phyloP scores from a whole-genome alignment of 306 rosid genomes.

The Styphnolobium japonicum region DNA sequence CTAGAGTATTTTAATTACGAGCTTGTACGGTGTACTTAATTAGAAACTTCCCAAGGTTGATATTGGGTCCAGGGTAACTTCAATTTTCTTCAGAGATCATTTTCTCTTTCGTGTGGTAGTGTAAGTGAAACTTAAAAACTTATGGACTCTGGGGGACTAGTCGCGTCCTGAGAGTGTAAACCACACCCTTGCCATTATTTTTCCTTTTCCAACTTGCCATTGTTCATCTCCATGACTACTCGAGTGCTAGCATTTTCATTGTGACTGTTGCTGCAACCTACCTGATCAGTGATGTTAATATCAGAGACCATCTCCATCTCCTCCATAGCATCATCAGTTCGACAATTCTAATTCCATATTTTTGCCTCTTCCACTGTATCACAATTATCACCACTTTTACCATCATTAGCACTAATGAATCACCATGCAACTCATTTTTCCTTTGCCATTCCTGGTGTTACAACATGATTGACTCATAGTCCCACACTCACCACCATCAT shows the following conservation, averaged over 20 bases:
- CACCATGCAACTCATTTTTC: background rate
- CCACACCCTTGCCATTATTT: background rate
- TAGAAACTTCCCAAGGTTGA: background rate
- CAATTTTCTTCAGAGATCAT: background rate
- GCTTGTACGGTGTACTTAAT: background rate
- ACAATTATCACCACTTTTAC: background rate
- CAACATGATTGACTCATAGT: background rate
- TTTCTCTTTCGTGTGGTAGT: background rate
- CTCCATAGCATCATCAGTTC: background rate
- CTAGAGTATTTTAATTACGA: background rate
- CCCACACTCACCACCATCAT: constrained; percentile 3
- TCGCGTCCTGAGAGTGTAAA: background rate
- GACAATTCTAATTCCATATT: background rate
- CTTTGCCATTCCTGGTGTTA: background rate
- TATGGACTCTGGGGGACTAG: background rate
- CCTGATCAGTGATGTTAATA: background rate
- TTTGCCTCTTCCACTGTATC: background rate
- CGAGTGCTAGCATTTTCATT: background rate
- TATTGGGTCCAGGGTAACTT: background rate
- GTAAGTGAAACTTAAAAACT: background rate
- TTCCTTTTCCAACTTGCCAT: background rate
- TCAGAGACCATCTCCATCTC: background rate
- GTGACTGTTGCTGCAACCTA: background rate
- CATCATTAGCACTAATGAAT: background rate
- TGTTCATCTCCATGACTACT: background rate